phyloP scores from a whole-genome alignment of 2,329 filamentous ascomycete species.

The Neofusicoccum sp. region DNA sequence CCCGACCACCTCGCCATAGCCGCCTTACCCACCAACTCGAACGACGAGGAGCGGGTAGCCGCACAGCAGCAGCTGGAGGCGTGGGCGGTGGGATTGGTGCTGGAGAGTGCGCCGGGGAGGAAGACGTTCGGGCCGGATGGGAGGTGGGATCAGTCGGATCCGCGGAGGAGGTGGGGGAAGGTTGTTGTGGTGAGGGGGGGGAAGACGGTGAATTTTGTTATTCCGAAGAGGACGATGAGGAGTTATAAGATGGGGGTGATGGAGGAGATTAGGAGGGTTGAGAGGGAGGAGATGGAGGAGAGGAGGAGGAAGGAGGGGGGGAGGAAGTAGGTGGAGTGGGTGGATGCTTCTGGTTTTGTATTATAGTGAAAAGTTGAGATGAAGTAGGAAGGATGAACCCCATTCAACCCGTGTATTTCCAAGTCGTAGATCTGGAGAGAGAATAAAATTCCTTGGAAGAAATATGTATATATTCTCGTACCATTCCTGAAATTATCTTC shows the following conservation, averaged over 20 bases:
- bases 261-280: not conserved
- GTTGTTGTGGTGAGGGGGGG: slow-evolving; percentile 66
- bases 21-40: slow-evolving; percentile 54
- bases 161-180: slow-evolving; percentile 51
- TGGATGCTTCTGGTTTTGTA: too few species aligned
- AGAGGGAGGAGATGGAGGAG: not conserved
- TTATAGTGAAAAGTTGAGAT: too few species aligned
- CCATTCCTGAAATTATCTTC: too few species aligned
- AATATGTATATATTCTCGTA: too few species aligned
- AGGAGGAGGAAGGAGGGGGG: not conserved
- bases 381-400: not conserved
- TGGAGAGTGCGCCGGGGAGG: slow-evolving; percentile 60
- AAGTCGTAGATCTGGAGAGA: too few species aligned
- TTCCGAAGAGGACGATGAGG: not conserved
- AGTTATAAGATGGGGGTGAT: not conserved
- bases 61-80: slow-evolving; percentile 42
- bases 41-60: not conserved
- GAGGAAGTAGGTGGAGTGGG: too few species aligned
- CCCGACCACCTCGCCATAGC: slow-evolving; percentile 57
- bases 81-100: slow-evolving; percentile 62
- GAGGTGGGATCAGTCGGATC: not conserved
- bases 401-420: too few species aligned
- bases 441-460: too few species aligned
- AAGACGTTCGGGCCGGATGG: slow-evolving; percentile 52
- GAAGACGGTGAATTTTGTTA: slow-evolving; percentile 72